phyloP scores from a whole-genome alignment of 257 asterid genomes.

The Solanum etuberosum region DNA sequence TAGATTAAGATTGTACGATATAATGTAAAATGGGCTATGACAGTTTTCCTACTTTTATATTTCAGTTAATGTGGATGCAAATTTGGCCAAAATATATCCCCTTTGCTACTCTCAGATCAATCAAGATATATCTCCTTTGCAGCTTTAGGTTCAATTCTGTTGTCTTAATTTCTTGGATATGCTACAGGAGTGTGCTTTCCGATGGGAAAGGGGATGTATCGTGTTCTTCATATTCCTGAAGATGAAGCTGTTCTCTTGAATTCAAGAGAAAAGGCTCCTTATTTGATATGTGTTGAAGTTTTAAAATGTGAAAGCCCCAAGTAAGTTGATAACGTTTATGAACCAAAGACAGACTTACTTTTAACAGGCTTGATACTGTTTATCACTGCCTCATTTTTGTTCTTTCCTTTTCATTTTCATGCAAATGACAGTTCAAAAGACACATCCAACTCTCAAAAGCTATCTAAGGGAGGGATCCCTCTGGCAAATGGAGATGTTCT shows the following conservation, averaged over 20 bases:
- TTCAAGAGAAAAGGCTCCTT: slow-evolving; percentile 99
- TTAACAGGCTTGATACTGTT: neutral
- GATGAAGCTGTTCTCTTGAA: slow-evolving; percentile 97
- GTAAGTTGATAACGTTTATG: slow-evolving; percentile 26
- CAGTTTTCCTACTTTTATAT: neutral
- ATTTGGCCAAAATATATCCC: neutral
- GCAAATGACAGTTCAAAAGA: slow-evolving; percentile 61
- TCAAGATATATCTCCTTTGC: neutral
- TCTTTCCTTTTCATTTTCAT: slow-evolving; percentile 11
- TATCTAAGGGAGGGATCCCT: slow-evolving; percentile 96
- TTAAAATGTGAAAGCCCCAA: slow-evolving; percentile 75
- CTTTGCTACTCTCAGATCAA: neutral
- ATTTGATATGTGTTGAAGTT: slow-evolving; percentile 89
- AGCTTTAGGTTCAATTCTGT: neutral
- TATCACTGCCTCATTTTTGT: neutral
- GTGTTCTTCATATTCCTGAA: slow-evolving; percentile 95
- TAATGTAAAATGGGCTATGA: neutral
- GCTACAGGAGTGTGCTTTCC: slow-evolving; percentile 85
- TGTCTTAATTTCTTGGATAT: slow-evolving; percentile 7
- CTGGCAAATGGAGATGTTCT: slow-evolving; percentile 95
- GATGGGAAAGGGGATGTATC: slow-evolving; percentile 89
- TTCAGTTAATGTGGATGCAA: neutral
- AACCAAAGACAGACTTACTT: neutral
- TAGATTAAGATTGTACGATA: neutral
- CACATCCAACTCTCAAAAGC: slow-evolving; percentile 56